A percentile compares a stretch with the other conserved stretches of the same genome.
Evolutionary conservation across 495 filamentous ascomycete species (phyloP).

Genomic region (Neurospora discreta): DNA sequence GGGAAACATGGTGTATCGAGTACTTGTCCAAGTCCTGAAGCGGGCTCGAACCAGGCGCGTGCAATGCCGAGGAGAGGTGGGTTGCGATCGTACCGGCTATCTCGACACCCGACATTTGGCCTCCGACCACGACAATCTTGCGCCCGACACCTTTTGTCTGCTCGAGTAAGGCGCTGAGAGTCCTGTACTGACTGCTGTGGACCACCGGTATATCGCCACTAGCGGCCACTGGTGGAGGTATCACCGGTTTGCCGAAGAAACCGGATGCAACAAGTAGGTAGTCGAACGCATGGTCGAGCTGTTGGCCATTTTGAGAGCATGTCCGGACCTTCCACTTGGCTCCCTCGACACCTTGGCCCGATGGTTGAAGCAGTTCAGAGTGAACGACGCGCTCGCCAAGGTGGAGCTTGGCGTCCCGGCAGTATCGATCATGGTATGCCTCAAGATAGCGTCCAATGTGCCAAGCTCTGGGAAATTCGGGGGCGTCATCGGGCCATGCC

Average conservation of each 20-base stretch:
- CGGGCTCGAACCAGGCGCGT: slow-evolving; percentile 30
- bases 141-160: slow-evolving; percentile 22
- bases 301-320: slow-evolving; percentile 16
- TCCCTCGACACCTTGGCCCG: slow-evolving; percentile 6
- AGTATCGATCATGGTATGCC: slow-evolving; percentile 48
- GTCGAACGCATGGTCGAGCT: slow-evolving; percentile 45
- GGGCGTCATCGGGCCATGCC: slow-evolving; percentile 45
- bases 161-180: slow-evolving; percentile 27
- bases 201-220: slow-evolving; percentile 28
- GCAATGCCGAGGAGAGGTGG: slow-evolving; percentile 48
- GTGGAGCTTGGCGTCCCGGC: slow-evolving; percentile 35
- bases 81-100: slow-evolving; percentile 60
- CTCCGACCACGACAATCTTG: slow-evolving; percentile 71
- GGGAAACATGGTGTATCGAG: slow-evolving; percentile 55
- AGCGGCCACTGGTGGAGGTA: slow-evolving; percentile 28
- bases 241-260: slow-evolving; percentile 55
- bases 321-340: slow-evolving; percentile 46
- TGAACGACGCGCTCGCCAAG: slow-evolving; percentile 43
- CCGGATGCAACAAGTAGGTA: slow-evolving; percentile 65
- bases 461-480: slow-evolving; percentile 62
- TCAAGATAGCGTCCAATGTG: slow-evolving; percentile 66
- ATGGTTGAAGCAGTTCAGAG: slow-evolving; percentile 22
- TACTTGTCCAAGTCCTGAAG: slow-evolving; percentile 25
- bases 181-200: slow-evolving; percentile 50
- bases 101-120: slow-evolving; percentile 76